Conservation (phyloP, 2,329 filamentous ascomycete genomes). For the Cladosporium sp. region DNA sequence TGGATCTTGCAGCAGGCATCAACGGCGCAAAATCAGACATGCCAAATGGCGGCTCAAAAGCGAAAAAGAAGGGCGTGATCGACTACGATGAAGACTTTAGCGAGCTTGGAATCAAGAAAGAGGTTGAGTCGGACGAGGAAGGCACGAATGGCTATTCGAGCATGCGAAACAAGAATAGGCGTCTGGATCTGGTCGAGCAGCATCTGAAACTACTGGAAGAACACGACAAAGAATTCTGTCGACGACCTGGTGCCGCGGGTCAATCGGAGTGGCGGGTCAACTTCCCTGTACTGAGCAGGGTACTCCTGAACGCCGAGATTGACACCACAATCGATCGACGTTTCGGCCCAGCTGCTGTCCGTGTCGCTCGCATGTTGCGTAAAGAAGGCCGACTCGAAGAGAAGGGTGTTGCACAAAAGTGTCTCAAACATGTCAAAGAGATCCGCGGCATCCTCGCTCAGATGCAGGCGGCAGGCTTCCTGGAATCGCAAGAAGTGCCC, state of each 20-base stretch:
- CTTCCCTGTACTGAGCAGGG: constrained; percentile 70
- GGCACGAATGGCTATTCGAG: constrained; percentile 20
- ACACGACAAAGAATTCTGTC: constrained; percentile 67
- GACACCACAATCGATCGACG: constrained; percentile 77
- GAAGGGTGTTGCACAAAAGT: constrained; percentile 77
- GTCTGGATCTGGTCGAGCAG: constrained; percentile 64
- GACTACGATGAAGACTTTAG: constrained; percentile 27
- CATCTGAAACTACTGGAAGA: constrained; percentile 73
- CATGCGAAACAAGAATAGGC: constrained; percentile 25
- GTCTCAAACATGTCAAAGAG: constrained; percentile 81
- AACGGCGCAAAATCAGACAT: constrained; percentile 26
- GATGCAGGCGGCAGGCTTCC: constrained; percentile 81
- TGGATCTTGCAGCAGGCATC: constrained; percentile 41
- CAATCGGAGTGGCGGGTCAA: constrained; percentile 78
- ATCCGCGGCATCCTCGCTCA: constrained; percentile 80
- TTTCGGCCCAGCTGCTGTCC: constrained; percentile 74
- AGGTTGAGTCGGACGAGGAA: constrained; percentile 32
- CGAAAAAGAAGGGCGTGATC: constrained; percentile 28
- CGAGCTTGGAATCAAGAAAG: constrained; percentile 33
- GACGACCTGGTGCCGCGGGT: constrained; percentile 63
- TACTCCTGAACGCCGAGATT: constrained; percentile 73
- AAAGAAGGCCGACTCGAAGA: constrained; percentile 94
- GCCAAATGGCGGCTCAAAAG: constrained; percentile 29
- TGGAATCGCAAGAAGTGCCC: constrained; percentile 92
- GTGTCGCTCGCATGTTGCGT: constrained; percentile 80